Base-by-base conservation (phyloP, 78 protist species). In the Speleostelium caveatum region DNA sequence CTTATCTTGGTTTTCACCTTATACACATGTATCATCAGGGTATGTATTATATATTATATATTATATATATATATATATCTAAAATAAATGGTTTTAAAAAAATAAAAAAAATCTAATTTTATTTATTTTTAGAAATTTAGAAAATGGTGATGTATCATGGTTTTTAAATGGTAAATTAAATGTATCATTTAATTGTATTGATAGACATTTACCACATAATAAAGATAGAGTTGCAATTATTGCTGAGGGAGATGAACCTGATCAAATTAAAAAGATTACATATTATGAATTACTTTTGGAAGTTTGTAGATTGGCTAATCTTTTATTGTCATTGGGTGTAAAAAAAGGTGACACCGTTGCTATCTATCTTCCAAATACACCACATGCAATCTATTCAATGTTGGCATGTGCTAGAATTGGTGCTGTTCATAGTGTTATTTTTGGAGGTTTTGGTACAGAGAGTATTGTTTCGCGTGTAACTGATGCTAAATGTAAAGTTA, bases 351-450 rank as follows among this genome's bases (percentile, higher is more conserved):
- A 97, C 62, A 76, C 93, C 4, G 98, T 98, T 17, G 86, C 94
- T 28, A 94, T 98, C 51, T 98, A 96, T 87, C 56, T 98, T 94
- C 98, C 99, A 53, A 98, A 95, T 87, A 72, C 95, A 45, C 96
- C 96, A 68, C 91, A 71, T 32, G 93, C 94, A 5, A 93, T 92
- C 28, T 68, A 90, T 38, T 85, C 98, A 26, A 97, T 98, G 98
- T 96, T 98, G 41, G 99, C 99, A 35, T 97, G 98, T 55, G 98
- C 99, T n/a, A 88, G 98, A 32, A 95, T 98, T 32, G 99, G 99
- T 36, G 98, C 98, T 0, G 53, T 97, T n/a, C 98, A 91, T 51
- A 56, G 75, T 24, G 86, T 91, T 24, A 74, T 91, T 14, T 91
- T 91, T 91, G 88, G 80, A 12, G 97, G 97, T 14, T 95, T 97